A percentile compares a stretch with the other conserved stretches of the same genome.
Conservation (phyloP, 768 basidiomycete genomes). For the Collybia sp. region DNA sequence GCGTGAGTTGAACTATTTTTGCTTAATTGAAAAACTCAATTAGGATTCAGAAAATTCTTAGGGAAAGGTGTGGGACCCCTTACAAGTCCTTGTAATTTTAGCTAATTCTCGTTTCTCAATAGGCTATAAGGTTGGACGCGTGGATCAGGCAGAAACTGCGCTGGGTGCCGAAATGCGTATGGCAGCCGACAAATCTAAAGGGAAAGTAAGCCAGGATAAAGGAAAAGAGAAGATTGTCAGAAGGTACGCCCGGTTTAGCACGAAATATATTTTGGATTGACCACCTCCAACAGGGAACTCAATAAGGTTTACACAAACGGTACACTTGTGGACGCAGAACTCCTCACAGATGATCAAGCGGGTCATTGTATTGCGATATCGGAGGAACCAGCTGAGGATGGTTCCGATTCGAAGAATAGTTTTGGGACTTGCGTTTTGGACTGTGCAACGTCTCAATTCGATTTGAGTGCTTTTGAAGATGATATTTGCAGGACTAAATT, state of each 20-base stretch:
- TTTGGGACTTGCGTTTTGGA: conserved; percentile 94
- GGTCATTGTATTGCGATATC: conserved; percentile 92
- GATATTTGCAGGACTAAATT: conserved; percentile 89
- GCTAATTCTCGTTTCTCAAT: not conserved
- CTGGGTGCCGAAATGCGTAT: conserved; percentile 95
- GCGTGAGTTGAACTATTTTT: conserved; percentile 46
- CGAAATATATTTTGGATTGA: no score
- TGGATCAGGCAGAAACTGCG: conserved; percentile 96
- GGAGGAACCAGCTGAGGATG: conserved; percentile 47
- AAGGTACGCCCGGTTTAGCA: conserved; percentile 36
- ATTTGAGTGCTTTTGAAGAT: conserved; percentile 84
- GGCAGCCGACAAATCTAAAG: conserved; percentile 61
- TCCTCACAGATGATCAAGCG: conserved; percentile 89
- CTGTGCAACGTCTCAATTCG: conserved; percentile 94
- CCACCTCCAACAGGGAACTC: conserved; percentile 54
- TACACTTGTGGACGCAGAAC: conserved; percentile 86
- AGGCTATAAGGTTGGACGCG: conserved; percentile 94
- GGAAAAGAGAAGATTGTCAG: conserved; percentile 85
- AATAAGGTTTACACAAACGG: conserved; percentile 97
- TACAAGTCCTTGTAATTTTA: not conserved
- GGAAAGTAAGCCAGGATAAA: conserved; percentile 55
- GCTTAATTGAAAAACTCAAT: not conserved
- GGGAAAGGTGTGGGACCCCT: conserved; percentile 51
- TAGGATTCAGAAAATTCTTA: conserved; percentile 62
- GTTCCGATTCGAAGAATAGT: conserved; percentile 33